These are phyloP conservation scores for Haplographium delicatum DNA, from an alignment of 495 filamentous ascomycete genomes.

Conservation along the genomic window DNA sequence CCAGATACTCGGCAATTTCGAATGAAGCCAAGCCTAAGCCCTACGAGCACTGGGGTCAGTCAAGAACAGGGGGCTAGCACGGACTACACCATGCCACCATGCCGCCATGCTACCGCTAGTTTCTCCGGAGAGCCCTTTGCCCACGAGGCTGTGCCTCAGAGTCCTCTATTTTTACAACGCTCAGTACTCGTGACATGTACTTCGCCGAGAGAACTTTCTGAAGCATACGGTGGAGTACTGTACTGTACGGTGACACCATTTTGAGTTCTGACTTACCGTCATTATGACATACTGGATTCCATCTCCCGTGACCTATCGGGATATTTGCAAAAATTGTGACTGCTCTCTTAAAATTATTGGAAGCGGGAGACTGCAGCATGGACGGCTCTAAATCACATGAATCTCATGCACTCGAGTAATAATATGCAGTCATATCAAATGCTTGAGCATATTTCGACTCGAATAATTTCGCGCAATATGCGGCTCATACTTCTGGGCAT, in stretches of 20 bases:
- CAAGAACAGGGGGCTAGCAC: background rate
- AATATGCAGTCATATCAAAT: no score
- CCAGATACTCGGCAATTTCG: constrained; percentile 1
- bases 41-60: background rate
- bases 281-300: no score
- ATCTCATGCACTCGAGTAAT: background rate
- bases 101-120: no score
- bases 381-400: background rate
- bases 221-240: background rate
- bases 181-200: no score
- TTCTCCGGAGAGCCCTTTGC: no score
- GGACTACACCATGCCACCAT: background rate
- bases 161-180: no score
- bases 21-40: constrained; percentile 11
- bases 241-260: background rate
- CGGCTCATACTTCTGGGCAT: no score
- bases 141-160: no score
- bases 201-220: no score
- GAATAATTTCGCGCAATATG: no score
- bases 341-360: background rate
- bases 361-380: background rate
- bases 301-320: background rate
- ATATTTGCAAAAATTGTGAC: background rate
- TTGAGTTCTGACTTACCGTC: constrained; percentile 20
- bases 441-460: no score